Percentiles rank a stretch among this genome's conserved stretches.
Conservation (phyloP, 2,329 filamentous ascomycete species). For the Aspergillus fischeri region DNA sequence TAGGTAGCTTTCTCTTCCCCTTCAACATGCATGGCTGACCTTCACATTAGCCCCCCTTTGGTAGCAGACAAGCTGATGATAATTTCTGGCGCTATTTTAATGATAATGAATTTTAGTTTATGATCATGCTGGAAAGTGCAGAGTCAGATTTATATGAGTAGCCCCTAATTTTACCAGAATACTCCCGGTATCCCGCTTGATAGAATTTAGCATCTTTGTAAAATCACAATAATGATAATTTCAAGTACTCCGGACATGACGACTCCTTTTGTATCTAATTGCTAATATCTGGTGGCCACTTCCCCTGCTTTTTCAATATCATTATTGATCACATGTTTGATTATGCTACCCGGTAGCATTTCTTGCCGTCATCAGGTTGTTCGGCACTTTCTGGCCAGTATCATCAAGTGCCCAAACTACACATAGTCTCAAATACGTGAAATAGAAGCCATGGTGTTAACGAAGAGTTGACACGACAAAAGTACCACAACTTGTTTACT, state of each 20-base stretch:
- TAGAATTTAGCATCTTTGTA: neutral
- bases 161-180: neutral
- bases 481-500: neutral
- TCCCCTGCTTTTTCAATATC: neutral
- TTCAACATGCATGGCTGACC: slow-evolving; percentile 11
- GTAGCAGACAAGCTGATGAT: neutral
- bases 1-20: slow-evolving; percentile 11
- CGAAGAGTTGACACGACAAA: neutral
- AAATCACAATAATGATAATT: neutral
- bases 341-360: neutral
- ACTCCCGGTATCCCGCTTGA: neutral
- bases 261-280: neutral
- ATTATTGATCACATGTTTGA: neutral
- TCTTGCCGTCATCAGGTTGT: neutral
- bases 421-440: neutral
- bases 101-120: neutral
- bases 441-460: neutral
- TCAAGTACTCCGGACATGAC: neutral
- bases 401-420: neutral
- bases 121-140: neutral
- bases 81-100: neutral
- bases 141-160: neutral
- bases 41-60: slow-evolving; percentile 12
- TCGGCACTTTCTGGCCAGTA: too few species aligned
- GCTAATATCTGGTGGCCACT: neutral